Base-by-base conservation (phyloP, 2,329 filamentous ascomycete species). In the Botryotinia calthae region DNA sequence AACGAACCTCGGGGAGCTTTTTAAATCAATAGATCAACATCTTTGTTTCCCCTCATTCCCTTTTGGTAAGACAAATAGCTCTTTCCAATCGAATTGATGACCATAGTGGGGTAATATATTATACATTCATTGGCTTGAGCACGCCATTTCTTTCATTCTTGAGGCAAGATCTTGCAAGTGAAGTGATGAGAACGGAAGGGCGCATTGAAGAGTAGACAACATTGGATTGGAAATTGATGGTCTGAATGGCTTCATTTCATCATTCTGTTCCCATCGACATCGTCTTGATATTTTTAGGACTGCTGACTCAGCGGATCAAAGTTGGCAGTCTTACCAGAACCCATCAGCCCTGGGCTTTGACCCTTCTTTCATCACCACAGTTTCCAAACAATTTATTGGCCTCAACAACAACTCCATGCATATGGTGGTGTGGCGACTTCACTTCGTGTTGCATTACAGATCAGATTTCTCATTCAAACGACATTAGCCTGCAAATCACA, bases 211-310 rank as follows among this genome's bases (percentile, higher is more conserved):
- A 46, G 9, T 37, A 16, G 64, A 37, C 46, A 66, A 40, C 9
- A 54, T 42, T 56, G 12, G 14, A 42, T 56, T 42, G 48, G 18
- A 28, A 31, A 42, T 12, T 16, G 34, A n/a, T 42, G 34, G n/a
- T 42, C 25, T 31, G 65, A 67, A 67, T 67, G 5, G 65, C 48
- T 67, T 67, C 65, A 67, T 56, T 56, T 56, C 65, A 67, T 67
- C 14, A 18, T 31, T 67, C 6, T 9, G 9, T 37, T 25, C 37
- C 63, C n/a, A 16, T 48, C 62, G 42, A 65, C 28, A 31, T 20
- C 42, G 28, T 65, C 42, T 48, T 34, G 62, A 48, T 16, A 37
- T 48, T 34, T n/a, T 34, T 4, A 28, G 10, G 40, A 1, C 14
- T 63, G 61, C 61, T 65, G 34, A 67, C 46, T 67, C 64, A 66